phyloP scores from a whole-genome alignment of 164 flowering plant species.

The Vitis rupestris region DNA sequence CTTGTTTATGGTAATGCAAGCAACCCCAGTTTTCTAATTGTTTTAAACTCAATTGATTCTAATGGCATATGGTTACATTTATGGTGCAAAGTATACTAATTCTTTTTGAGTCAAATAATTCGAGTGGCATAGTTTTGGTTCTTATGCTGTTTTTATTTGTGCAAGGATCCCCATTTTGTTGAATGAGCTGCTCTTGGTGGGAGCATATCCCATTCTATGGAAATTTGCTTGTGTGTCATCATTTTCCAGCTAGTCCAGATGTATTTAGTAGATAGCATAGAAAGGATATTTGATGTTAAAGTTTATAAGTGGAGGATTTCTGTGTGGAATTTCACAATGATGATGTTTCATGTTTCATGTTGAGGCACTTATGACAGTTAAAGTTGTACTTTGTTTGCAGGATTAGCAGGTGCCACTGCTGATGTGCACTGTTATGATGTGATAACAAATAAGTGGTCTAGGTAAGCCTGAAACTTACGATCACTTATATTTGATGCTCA shows the following conservation, averaged over 20 bases:
- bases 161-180: too few species aligned
- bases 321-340: neutral
- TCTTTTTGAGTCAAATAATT: neutral
- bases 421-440: conserved; percentile 98
- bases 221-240: too few species aligned
- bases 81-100: neutral
- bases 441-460: conserved; percentile 92
- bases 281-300: neutral
- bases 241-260: neutral
- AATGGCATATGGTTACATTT: neutral
- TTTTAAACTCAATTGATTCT: too few species aligned
- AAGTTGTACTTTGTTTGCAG: conserved; percentile 45
- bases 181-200: too few species aligned
- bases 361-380: neutral
- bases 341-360: neutral
- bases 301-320: neutral
- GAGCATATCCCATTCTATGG: too few species aligned
- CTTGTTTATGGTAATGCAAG: neutral
- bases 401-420: conserved; percentile 97
- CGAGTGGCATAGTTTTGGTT: too few species aligned
- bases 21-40: too few species aligned
- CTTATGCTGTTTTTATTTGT: too few species aligned
- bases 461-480: conserved; percentile 37
- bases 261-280: neutral
- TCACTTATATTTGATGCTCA: too few species aligned